Percentiles rank a stretch among this genome's conserved stretches.
phyloP scores from a whole-genome alignment of 108 stramenopile species.

The Cylindrotheca closterium region DNA sequence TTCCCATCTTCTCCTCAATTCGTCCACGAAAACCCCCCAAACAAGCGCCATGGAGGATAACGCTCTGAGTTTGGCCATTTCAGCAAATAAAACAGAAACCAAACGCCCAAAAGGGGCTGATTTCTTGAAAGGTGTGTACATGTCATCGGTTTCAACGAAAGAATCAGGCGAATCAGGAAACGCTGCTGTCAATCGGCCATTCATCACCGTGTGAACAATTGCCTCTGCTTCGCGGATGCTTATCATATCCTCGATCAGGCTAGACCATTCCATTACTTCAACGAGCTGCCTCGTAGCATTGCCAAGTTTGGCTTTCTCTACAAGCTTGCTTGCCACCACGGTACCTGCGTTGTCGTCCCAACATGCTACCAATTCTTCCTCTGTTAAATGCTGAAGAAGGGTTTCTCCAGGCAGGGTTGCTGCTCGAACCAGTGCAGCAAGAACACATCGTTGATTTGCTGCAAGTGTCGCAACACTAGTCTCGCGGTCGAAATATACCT shows the following conservation, averaged over 20 bases:
- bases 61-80: conserved; percentile 68
- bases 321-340: conserved; percentile 34
- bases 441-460: conserved; percentile 65
- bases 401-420: conserved; percentile 63
- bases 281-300: conserved; percentile 57
- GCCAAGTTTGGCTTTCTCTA: conserved; percentile 47
- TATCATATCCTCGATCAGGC: conserved; percentile 48
- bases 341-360: conserved; percentile 45
- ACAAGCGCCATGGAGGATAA: conserved; percentile 74
- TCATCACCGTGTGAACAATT: conserved; percentile 39
- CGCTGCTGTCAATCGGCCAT: conserved; percentile 22
- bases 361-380: conserved; percentile 41
- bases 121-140: conserved; percentile 46
- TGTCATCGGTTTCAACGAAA: conserved; percentile 23
- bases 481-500: conserved; percentile 56
- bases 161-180: conserved; percentile 60
- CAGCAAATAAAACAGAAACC: conserved; percentile 80
- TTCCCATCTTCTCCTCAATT: conserved; percentile 74
- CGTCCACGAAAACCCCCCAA: conserved; percentile 72
- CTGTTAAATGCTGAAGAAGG: conserved; percentile 65
- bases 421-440: conserved; percentile 76
- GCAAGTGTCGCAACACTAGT: conserved; percentile 61
- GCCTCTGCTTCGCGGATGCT: conserved; percentile 35
- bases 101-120: conserved; percentile 78
- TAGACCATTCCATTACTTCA: conserved; percentile 80